Base-by-base conservation (phyloP, 2,329 filamentous ascomycete genomes). In the Rutstroemia sp. region DNA sequence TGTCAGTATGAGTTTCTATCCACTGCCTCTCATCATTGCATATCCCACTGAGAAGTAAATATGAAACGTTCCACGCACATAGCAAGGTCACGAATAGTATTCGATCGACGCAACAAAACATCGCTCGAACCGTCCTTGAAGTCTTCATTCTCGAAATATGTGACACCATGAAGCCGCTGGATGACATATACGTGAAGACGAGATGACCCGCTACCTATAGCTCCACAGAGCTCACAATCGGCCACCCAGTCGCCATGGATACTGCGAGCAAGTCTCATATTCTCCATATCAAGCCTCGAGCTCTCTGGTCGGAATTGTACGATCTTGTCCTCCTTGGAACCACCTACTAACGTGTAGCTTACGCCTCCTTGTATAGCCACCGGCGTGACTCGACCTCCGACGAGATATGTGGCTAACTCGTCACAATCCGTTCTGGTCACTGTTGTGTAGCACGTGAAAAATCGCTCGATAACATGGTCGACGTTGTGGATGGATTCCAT, bases 301-400 rank as follows among this genome's bases (percentile, higher is more conserved):
- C 6, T 25, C 16, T 4, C 14, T 14, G 23, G 10, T 21, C 46
- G 16, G 23, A 44, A 49, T 37, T 49, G 47, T 23, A 50, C 25
- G 16, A 55, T 17, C 7, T 16, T 17, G 6, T 7, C 27, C 16
- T 3, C 2, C 23, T 2, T 5, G 2, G n/a, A 10, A n/a, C 41
- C 9, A 25, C n/a, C 37, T 39, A 10, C 3, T 3, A 53, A n/a
- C 9, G 21, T 38, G 14, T 54, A 53, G 49, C 23, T 42, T 23
- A 19, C 14, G 51, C 37, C 38, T 34, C 51, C 51, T 53, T 53
- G 51, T 16, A 53, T 53, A 47, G 51, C 27, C 5, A 38, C 16
- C 17, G 42, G 42, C 19, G 44, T 42, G 30, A 41, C 44, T 44
- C 42, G 21, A 38, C 19, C n/a, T 46, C 17, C 9, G 17, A 12